phyloP scores from a whole-genome alignment of 176 grass and related monocot species.

The Raddia guianensis region DNA sequence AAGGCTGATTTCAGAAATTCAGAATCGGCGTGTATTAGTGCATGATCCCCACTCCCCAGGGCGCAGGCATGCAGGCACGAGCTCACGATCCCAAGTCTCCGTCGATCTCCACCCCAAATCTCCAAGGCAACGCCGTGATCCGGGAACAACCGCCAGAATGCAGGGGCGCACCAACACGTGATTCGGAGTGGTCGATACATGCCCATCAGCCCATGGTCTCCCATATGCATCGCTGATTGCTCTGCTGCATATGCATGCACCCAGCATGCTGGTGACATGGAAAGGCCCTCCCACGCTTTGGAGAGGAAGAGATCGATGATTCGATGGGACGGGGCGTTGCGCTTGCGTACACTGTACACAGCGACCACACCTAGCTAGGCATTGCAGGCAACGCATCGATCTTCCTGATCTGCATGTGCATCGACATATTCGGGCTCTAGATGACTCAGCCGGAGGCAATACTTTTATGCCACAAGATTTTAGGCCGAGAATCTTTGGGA shows the following conservation, averaged over 20 bases:
- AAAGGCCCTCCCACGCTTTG: neutral
- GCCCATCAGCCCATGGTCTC: no score
- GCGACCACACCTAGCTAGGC: conserved; percentile 20
- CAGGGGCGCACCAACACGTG: neutral
- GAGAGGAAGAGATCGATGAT: neutral
- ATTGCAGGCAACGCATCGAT: neutral
- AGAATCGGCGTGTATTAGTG: neutral
- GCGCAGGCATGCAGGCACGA: neutral
- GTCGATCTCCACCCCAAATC: neutral
- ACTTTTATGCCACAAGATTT: conserved; percentile 16
- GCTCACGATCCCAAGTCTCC: conserved; percentile 10
- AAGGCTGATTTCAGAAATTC: neutral
- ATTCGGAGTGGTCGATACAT: neutral
- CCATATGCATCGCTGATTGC: neutral
- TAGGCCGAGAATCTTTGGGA: conserved; percentile 34
- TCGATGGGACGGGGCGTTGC: neutral
- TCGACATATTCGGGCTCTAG: conserved; percentile 25
- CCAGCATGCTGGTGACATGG: conserved; percentile 17
- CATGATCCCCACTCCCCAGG: conserved; percentile 9
- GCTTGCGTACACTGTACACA: neutral
- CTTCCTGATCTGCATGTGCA: conserved; percentile 35
- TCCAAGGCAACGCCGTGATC: neutral
- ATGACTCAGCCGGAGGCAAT: conserved; percentile 26
- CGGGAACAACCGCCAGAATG: neutral
- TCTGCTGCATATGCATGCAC: neutral